A percentile compares a stretch with the other conserved stretches of the same genome.
Evolutionary conservation across 768 basidiomycete genomes (phyloP).

Genomic region (Calocybe indica): DNA sequence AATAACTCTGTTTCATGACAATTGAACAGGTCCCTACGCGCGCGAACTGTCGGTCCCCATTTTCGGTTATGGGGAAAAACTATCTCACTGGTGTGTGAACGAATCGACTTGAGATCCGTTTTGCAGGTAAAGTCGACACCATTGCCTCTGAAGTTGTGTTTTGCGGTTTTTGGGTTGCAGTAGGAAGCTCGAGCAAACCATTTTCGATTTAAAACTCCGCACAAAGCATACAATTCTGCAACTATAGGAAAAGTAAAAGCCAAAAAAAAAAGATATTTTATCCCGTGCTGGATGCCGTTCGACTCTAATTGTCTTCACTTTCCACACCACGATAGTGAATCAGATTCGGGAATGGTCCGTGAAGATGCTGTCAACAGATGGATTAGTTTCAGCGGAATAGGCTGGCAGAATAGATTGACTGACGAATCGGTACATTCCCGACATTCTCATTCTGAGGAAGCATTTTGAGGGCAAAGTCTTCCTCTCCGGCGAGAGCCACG

Average conservation of each 20-base stretch:
- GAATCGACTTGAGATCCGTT: too few relatives aligned
- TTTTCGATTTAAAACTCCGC: slow-evolving; percentile 1
- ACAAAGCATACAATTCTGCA: background rate
- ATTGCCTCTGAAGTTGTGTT: background rate
- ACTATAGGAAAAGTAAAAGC: background rate
- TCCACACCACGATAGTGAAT: slow-evolving; percentile 41
- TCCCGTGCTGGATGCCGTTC: background rate
- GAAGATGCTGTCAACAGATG: slow-evolving; percentile 35
- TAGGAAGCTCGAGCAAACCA: background rate
- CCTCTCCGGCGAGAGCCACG: slow-evolving; percentile 44
- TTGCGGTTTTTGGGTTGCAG: background rate
- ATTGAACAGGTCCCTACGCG: too few relatives aligned
- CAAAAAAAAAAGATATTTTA: background rate
- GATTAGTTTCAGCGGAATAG: background rate
- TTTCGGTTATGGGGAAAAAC: too few relatives aligned
- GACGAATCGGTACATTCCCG: slow-evolving; percentile 50
- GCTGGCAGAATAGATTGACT: slow-evolving; percentile 15
- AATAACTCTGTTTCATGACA: too few relatives aligned
- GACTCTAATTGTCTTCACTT: slow-evolving; percentile 1
- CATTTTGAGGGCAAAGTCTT: slow-evolving; percentile 49
- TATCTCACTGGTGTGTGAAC: too few relatives aligned
- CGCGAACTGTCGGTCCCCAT: too few relatives aligned
- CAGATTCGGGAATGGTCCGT: slow-evolving; percentile 50
- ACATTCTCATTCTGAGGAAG: slow-evolving; percentile 53
- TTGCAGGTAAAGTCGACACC: too few relatives aligned